Conservation (phyloP, 2,329 filamentous ascomycete species). For the Botryotinia convoluta region DNA sequence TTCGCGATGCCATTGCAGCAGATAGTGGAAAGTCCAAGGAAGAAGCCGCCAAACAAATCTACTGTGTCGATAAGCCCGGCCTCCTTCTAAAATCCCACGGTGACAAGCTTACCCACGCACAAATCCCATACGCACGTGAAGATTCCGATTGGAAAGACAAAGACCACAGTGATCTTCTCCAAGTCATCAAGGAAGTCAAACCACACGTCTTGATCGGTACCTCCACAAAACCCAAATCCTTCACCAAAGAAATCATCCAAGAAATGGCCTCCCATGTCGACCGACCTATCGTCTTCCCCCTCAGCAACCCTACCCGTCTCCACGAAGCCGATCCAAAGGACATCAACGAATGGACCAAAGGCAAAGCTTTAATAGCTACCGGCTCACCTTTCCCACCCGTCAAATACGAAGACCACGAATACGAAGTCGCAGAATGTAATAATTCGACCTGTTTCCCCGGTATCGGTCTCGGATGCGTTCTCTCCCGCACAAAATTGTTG, state of each 20-base stretch:
- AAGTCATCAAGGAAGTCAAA: slow-evolving; percentile 66
- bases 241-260: slow-evolving; percentile 68
- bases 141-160: slow-evolving; percentile 61
- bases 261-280: slow-evolving; percentile 74
- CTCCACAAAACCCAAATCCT: slow-evolving; percentile 72
- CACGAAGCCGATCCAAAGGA: slow-evolving; percentile 80
- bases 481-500: slow-evolving; percentile 64
- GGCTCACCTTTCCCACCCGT: slow-evolving; percentile 81
- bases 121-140: slow-evolving; percentile 64
- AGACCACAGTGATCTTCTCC: slow-evolving; percentile 56
- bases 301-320: slow-evolving; percentile 80
- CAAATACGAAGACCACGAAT: slow-evolving; percentile 51
- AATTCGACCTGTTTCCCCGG: slow-evolving; percentile 84
- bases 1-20: slow-evolving; percentile 73
- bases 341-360: slow-evolving; percentile 73
- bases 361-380: slow-evolving; percentile 75
- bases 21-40: slow-evolving; percentile 64
- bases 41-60: slow-evolving; percentile 69
- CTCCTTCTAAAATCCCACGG: slow-evolving; percentile 64
- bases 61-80: slow-evolving; percentile 79
- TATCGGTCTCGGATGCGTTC: slow-evolving; percentile 75
- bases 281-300: slow-evolving; percentile 74
- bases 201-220: slow-evolving; percentile 84
- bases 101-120: slow-evolving; percentile 62
- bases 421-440: slow-evolving; percentile 74